phyloP scores from a whole-genome alignment of 352 stramenopile genomes.

The Plasmopara muralis region DNA sequence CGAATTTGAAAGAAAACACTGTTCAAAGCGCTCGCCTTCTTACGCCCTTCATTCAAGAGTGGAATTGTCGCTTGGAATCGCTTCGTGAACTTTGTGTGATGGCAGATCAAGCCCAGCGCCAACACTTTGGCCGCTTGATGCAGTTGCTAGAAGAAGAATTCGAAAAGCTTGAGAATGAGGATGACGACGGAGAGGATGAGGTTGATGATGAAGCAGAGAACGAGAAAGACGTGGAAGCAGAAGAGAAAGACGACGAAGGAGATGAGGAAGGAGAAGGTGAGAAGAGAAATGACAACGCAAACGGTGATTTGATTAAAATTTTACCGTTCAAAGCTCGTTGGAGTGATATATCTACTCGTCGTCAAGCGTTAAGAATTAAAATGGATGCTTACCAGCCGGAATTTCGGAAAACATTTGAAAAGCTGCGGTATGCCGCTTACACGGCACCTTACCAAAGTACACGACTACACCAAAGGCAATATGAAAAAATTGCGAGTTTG shows the following conservation, averaged over 20 bases:
- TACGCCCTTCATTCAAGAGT: constrained; percentile 9
- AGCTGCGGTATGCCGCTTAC: constrained; percentile 20
- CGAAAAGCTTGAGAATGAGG: constrained; percentile 25
- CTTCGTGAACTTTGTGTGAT: constrained; percentile 20
- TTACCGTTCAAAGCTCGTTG: constrained; percentile 11
- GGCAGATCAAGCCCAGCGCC: constrained; percentile 23
- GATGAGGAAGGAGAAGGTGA: background rate
- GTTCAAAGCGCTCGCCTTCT: background rate
- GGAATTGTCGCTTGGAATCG: constrained; percentile 31
- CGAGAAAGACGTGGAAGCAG: constrained; percentile 20
- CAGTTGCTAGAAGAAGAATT: constrained; percentile 14
- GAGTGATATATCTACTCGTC: constrained; percentile 16
- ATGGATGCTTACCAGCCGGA: constrained; percentile 21
- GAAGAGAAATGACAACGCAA: constrained; percentile 16
- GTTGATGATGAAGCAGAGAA: constrained; percentile 28
- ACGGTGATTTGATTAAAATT: background rate
- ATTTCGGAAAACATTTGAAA: constrained; percentile 31
- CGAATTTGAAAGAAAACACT: background rate
- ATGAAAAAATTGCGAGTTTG: constrained; percentile 23
- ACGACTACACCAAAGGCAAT: constrained; percentile 20
- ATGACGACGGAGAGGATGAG: constrained; percentile 24
- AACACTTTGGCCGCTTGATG: constrained; percentile 13
- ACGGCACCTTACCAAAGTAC: constrained; percentile 29
- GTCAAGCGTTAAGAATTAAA: constrained; percentile 12
- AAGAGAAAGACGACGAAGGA: constrained; percentile 12